Evolutionary conservation across 2,329 filamentous ascomycete genomes (phyloP).

Genomic region (Aspergillus sp.): DNA sequence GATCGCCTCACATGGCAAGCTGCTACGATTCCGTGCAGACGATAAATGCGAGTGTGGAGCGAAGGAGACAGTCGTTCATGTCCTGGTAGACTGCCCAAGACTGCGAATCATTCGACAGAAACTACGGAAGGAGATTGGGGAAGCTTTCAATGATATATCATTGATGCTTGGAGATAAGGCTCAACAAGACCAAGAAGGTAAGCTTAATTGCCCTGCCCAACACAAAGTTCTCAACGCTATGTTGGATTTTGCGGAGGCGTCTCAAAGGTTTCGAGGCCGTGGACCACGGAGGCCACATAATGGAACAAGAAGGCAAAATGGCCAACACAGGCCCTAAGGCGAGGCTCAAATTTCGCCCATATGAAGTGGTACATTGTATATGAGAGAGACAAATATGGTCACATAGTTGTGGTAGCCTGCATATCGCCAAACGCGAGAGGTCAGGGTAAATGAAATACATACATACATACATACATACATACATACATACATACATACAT

Average conservation of each 20-base stretch:
- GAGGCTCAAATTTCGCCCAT: conserved; percentile 18
- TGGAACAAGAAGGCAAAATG: conserved; percentile 8
- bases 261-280: conserved; percentile 16
- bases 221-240: conserved; percentile 1
- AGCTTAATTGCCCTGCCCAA: conserved; percentile 3
- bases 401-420: no score
- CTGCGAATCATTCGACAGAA: conserved; percentile 3
- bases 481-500: no score
- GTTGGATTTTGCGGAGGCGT: conserved; percentile 16
- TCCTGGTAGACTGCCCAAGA: conserved; percentile 10
- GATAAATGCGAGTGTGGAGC: conserved; percentile 14
- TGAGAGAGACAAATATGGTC: no score
- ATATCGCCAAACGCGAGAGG: no score
- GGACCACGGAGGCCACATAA: conserved; percentile 10
- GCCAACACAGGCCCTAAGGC: conserved; percentile 13
- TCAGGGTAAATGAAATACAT: no score
- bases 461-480: no score
- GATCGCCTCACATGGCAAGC: conserved; percentile 12
- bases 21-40: conserved; percentile 2
- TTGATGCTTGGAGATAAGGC: conserved; percentile 15
- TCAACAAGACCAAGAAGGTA: conserved; percentile 11
- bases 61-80: conserved; percentile 12
- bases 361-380: no score
- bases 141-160: conserved; percentile 16
- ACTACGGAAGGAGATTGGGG: conserved; percentile 15